Evolutionary conservation across 805 yeast genomes (phyloP), one percentile per base, ranked within the genome.

Genomic region (Metschnikowia baotianmanensis): DNA sequence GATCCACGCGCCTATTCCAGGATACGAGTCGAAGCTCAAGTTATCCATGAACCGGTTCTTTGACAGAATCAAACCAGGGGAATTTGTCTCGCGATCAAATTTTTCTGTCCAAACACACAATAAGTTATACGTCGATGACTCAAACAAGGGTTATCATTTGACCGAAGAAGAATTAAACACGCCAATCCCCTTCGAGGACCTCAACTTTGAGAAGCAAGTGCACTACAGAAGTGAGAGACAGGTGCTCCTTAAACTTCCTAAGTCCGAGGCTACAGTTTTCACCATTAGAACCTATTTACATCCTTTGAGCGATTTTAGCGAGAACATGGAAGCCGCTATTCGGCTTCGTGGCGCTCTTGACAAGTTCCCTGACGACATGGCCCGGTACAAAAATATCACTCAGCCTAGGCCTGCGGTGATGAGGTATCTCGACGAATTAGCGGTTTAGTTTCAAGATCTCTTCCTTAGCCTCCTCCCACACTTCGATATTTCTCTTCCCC

Each of bases 321-420:
- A 59, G 6, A 80, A 68, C 30, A 73, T 50, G 70, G 76, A 20
- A 35, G 63, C 68, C 1, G 65, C 71, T 5, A 74, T 71, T n/a
- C 73, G 80, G 15, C 61, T 86, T 16, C 65, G 71, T 33, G 82
- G 78, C 7, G 87, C 89, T 1, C 76, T 86, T 25, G 74, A 74
- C 17, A 83, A 80, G 0, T 70, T 85, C 55, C 82, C 83, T 7
- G 77, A 67, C 3, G 76, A 67, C 19, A 58, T 84, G 42, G 78
- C 80, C 1, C 63, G 65, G 20, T 86, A 86, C 63, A 86, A 86
- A 58, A 70, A 77, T 43, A 70, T 77, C 23, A 71, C 72, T 2
- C 80, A 69, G 47, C 85, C 93, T 89, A 87, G 89, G 0, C 77
- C 76, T 1, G 83, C 90, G 0, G 82, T 78, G 0, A 65, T 67